Conservation (phyloP, 345 rosid species). For the Salix purpurea region DNA sequence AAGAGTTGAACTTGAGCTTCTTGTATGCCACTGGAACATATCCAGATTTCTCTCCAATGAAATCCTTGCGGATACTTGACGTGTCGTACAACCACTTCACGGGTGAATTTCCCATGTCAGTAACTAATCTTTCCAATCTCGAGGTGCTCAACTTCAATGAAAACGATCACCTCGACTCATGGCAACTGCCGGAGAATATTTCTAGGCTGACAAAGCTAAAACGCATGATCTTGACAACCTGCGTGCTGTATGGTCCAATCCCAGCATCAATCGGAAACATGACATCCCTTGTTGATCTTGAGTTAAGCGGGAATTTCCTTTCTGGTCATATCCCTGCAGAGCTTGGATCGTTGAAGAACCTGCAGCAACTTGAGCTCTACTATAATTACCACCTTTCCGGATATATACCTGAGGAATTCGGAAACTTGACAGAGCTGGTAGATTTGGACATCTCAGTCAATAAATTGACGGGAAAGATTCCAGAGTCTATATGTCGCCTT, state of each 20-base stretch:
- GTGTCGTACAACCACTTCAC: conserved; percentile 27
- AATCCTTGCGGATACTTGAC: conserved; percentile 17
- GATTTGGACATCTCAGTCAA: conserved; percentile 91
- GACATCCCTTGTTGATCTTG: conserved; percentile 84
- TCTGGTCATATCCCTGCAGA: conserved; percentile 61
- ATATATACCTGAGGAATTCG: conserved; percentile 71
- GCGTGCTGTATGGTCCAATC: conserved; percentile 55
- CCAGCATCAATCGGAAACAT: conserved; percentile 73
- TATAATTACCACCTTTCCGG: conserved; percentile 61
- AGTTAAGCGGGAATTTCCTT: conserved; percentile 73
- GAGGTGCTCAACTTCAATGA: conserved; percentile 29
- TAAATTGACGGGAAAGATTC: conserved; percentile 63
- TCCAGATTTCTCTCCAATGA: conserved; percentile 29
- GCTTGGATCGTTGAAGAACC: conserved; percentile 69
- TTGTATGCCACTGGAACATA: conserved; percentile 16
- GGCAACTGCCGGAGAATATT: conserved; percentile 30
- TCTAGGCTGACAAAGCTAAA: conserved; percentile 47
- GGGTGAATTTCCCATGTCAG: conserved; percentile 27
- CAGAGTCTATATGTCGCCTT: conserved; percentile 69
- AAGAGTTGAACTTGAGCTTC: conserved; percentile 24
- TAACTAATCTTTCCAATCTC: conserved; percentile 24
- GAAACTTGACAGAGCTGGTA: conserved; percentile 71
- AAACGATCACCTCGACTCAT: conserved; percentile 12
- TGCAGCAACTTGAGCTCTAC: conserved; percentile 75
- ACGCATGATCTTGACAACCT: conserved; percentile 60